These are phyloP conservation scores for Trametes sp. DNA, from an alignment of 1,284 basidiomycete species.

Conservation along the genomic window DNA sequence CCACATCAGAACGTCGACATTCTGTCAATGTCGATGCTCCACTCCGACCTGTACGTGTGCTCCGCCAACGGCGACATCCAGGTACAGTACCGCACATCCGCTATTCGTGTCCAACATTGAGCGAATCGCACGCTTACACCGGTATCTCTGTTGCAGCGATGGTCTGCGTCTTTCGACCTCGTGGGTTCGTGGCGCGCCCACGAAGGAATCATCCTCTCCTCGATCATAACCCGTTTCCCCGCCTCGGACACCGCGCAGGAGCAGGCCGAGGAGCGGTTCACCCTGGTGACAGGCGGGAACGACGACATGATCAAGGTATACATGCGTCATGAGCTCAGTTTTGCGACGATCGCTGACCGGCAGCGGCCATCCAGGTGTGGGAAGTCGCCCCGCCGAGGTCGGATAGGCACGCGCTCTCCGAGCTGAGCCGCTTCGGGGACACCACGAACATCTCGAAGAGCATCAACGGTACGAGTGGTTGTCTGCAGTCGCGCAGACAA, in stretches of 20 bases:
- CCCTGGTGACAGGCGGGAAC: conserved; percentile 84
- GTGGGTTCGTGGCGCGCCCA: conserved; percentile 85
- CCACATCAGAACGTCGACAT: conserved; percentile 72
- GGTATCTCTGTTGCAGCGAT: conserved; percentile 55
- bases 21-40: conserved; percentile 77
- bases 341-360: neutral
- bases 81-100: too few relatives aligned
- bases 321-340: neutral
- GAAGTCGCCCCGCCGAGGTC: conserved; percentile 50
- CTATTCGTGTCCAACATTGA: too few relatives aligned
- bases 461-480: conserved; percentile 37
- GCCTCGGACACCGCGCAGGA: conserved; percentile 2
- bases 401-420: conserved; percentile 22
- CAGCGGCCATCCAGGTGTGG: conserved; percentile 57
- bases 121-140: conserved; percentile 5
- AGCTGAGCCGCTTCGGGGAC: conserved; percentile 23
- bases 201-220: conserved; percentile 83
- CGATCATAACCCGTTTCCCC: conserved; percentile 56
- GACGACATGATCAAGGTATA: conserved; percentile 83
- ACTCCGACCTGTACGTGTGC: conserved; percentile 83
- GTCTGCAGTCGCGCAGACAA: too few relatives aligned
- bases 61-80: conserved; percentile 86
- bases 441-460: conserved; percentile 26
- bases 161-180: conserved; percentile 85
- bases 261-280: conserved; percentile 33